Conservation (phyloP, 768 basidiomycete genomes). For the Boletus vermiculosoides region DNA sequence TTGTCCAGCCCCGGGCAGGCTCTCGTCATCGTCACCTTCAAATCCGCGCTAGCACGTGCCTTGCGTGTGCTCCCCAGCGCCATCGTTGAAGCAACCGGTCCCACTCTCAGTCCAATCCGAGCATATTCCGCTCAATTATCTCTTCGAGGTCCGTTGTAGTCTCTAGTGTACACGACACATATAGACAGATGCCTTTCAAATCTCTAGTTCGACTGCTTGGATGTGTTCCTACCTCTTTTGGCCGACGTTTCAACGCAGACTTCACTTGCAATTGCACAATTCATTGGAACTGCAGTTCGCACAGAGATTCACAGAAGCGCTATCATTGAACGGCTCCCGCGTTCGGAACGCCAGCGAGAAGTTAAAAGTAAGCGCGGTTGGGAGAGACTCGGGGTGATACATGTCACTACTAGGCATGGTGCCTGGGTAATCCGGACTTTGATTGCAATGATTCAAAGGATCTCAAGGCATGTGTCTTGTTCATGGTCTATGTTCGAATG, state of each 20-base stretch:
- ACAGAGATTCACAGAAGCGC: conserved; percentile 46
- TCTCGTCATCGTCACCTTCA: conserved; percentile 40
- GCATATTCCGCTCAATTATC: conserved; percentile 37
- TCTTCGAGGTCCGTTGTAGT: conserved; percentile 51
- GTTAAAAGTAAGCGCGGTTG: no score
- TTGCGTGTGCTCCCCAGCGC: conserved; percentile 58
- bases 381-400: no score
- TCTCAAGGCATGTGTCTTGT: conserved; percentile 43
- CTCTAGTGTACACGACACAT: not conserved
- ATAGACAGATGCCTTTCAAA: not conserved
- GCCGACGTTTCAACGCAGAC: no score
- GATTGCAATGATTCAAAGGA: conserved; percentile 50
- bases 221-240: no score
- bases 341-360: no score
- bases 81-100: conserved; percentile 66
- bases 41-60: conserved; percentile 60
- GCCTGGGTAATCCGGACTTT: no score
- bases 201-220: no score
- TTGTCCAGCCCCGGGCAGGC: conserved; percentile 44
- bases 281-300: conserved; percentile 49
- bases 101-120: conserved; percentile 62
- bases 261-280: no score
- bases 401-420: no score
- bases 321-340: conserved; percentile 64
- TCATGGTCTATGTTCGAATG: not conserved